Percentiles rank a stretch among this genome's conserved stretches.
phyloP scores from a whole-genome alignment of 2,329 filamentous ascomycete species.

The Chaetomiaceae sp. region DNA sequence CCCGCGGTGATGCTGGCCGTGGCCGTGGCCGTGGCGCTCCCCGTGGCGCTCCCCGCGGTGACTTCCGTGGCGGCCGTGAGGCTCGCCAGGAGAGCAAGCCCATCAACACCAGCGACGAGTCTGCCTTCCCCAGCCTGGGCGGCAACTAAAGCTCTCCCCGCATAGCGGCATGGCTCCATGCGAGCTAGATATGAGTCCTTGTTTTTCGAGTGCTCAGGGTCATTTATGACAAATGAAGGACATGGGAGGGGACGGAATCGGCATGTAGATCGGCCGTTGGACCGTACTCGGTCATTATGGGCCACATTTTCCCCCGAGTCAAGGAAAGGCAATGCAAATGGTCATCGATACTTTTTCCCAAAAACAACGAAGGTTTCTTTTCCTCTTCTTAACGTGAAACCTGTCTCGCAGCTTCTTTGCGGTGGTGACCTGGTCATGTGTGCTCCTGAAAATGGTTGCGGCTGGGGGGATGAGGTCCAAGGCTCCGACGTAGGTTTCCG shows the following conservation, averaged over 20 bases:
- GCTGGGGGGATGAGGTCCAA: background rate
- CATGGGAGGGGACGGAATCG: constrained; percentile 10
- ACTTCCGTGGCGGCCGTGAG: constrained; percentile 36
- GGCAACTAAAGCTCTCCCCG: constrained; percentile 33
- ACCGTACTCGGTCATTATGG: constrained; percentile 2
- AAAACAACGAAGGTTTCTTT: constrained; percentile 13
- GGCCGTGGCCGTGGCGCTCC: constrained; percentile 43
- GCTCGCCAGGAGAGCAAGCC: constrained; percentile 40
- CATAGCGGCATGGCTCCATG: constrained; percentile 4
- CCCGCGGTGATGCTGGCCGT: constrained; percentile 47
- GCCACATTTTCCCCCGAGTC: background rate
- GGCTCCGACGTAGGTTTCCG: too few species aligned
- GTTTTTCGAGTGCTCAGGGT: constrained; percentile 8
- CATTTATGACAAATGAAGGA: constrained; percentile 10
- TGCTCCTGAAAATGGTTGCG: constrained; percentile 16
- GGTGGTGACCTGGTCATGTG: constrained; percentile 12
- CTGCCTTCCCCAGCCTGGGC: constrained; percentile 58
- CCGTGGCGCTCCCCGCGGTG: constrained; percentile 44
- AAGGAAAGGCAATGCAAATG: constrained; percentile 15
- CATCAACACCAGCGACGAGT: constrained; percentile 54
- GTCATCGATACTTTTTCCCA: constrained; percentile 5
- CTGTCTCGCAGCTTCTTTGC: background rate
- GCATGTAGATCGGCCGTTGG: constrained; percentile 12
- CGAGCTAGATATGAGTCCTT: constrained; percentile 1
- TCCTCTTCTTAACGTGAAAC: constrained; percentile 5